Conservation (phyloP, 768 basidiomycete genomes). For the Fistulinella prunicolor region DNA sequence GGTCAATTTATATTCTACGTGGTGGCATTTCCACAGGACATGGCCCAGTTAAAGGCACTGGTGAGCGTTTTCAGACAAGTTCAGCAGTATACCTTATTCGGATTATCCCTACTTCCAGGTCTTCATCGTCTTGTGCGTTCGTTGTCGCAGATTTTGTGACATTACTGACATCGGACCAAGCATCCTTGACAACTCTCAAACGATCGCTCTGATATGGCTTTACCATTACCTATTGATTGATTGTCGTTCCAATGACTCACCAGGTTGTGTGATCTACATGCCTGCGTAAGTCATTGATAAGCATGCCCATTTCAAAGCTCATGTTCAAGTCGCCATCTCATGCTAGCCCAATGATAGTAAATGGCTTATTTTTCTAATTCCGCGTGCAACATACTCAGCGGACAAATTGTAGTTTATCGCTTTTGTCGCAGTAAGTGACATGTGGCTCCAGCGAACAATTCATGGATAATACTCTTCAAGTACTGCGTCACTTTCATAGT, state of each 20-base stretch:
- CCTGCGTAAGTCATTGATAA: constrained; percentile 7
- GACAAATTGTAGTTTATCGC: background rate
- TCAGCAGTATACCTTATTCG: background rate
- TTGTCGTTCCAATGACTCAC: constrained; percentile 5
- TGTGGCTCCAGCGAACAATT: background rate
- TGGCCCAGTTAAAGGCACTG: constrained; percentile 4
- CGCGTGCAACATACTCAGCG: too few species aligned
- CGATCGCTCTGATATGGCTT: background rate
- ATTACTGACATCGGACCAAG: too few species aligned
- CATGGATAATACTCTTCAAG: constrained; percentile 9
- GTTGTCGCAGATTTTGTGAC: too few species aligned
- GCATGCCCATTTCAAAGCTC: too few species aligned
- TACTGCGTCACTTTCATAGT: constrained; percentile 19
- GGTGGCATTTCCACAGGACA: constrained; percentile 16
- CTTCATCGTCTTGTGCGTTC: constrained; percentile 10
- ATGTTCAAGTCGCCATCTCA: background rate
- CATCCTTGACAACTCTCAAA: constrained; percentile 8
- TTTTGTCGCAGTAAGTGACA: constrained; percentile 4
- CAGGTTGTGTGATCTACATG: background rate
- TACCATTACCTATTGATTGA: constrained; percentile 4
- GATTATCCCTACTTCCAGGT: background rate
- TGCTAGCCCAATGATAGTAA: constrained; percentile 7
- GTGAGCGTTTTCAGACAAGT: constrained; percentile 12
- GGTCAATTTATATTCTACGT: constrained; percentile 21
- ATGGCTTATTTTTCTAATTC: background rate